Evolutionary conservation across 768 basidiomycete species (phyloP).

Genomic region (Boletus sp.): DNA sequence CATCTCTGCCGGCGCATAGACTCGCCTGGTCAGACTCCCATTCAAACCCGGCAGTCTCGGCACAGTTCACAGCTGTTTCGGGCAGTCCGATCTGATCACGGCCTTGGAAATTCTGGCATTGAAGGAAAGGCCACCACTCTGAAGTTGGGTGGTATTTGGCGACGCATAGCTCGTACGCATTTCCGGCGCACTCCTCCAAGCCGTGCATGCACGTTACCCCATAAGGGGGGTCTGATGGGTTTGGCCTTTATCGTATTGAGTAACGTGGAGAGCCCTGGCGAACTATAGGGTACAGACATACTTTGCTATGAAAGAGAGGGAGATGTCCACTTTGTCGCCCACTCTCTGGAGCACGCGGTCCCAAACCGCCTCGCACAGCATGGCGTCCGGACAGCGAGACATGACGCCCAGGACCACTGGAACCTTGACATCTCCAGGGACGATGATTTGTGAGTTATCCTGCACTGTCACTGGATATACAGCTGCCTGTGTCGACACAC

Average conservation of each 20-base stretch:
- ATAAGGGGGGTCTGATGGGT: conserved; percentile 62
- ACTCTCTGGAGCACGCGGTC: conserved; percentile 66
- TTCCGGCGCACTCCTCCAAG: conserved; percentile 76
- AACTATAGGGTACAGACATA: conserved; percentile 36
- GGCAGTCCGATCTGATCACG: conserved; percentile 60
- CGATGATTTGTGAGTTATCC: conserved; percentile 8
- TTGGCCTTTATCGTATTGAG: conserved; percentile 44
- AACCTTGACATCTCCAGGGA: conserved; percentile 37
- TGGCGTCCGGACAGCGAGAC: conserved; percentile 78
- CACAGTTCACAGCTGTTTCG: conserved; percentile 64
- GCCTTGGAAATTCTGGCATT: conserved; percentile 72
- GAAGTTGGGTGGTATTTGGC: conserved; percentile 50
- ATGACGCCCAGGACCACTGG: conserved; percentile 57
- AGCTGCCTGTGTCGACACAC: conserved; percentile 11
- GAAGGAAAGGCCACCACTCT: conserved; percentile 83
- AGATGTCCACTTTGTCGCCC: conserved; percentile 60
- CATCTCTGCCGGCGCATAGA: conserved; percentile 58
- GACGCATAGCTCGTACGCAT: conserved; percentile 85
- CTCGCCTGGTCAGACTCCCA: conserved; percentile 62
- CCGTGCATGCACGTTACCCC: conserved; percentile 87
- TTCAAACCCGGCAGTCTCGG: conserved; percentile 56
- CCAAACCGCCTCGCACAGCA: conserved; percentile 76
- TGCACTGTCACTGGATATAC: conserved; percentile 21
- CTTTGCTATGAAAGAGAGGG: conserved; percentile 72
- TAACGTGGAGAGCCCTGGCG: conserved; percentile 8